phyloP scores from a whole-genome alignment of 108 stramenopile genomes.

The Hondaea fermentalgiana region DNA sequence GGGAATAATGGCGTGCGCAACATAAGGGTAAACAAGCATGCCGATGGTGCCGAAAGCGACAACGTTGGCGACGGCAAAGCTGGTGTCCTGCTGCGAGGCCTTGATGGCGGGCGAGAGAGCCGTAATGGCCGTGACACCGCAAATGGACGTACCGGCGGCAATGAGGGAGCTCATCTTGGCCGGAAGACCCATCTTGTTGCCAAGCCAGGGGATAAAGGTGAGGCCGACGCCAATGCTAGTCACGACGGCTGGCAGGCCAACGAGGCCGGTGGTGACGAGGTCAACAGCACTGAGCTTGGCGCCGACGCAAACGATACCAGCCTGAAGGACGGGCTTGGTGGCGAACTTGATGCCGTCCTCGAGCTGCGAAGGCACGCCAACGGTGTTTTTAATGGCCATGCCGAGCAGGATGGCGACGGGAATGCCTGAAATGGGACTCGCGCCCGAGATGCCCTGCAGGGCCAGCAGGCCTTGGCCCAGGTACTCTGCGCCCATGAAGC shows the following conservation, averaged over 20 bases:
- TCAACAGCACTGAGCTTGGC: constrained; percentile 51
- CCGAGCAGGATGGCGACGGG: constrained; percentile 46
- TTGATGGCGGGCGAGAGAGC: constrained; percentile 51
- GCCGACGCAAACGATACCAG: constrained; percentile 53
- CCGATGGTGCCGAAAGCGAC: constrained; percentile 56
- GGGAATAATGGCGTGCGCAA: constrained; percentile 27
- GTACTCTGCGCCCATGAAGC: not conserved
- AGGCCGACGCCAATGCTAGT: constrained; percentile 41
- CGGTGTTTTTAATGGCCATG: constrained; percentile 40
- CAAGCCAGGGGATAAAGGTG: constrained; percentile 37
- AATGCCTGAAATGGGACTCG: constrained; percentile 51
- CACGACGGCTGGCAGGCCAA: constrained; percentile 45
- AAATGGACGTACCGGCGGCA: constrained; percentile 54
- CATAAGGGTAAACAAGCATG: constrained; percentile 54
- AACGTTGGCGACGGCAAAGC: constrained; percentile 56
- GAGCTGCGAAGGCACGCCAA: constrained; percentile 16
- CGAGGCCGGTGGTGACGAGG: constrained; percentile 39
- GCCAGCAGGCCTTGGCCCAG: not conserved
- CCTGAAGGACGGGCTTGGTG: constrained; percentile 51
- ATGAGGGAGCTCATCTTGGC: constrained; percentile 41
- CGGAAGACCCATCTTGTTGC: constrained; percentile 36
- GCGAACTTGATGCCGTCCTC: constrained; percentile 47
- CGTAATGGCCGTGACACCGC: constrained; percentile 60
- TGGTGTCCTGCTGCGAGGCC: constrained; percentile 48
- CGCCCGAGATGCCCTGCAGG: not conserved